phyloP scores from a whole-genome alignment of 1,139 yeast genomes.

The Yamadazyma spencermartinsiae region DNA sequence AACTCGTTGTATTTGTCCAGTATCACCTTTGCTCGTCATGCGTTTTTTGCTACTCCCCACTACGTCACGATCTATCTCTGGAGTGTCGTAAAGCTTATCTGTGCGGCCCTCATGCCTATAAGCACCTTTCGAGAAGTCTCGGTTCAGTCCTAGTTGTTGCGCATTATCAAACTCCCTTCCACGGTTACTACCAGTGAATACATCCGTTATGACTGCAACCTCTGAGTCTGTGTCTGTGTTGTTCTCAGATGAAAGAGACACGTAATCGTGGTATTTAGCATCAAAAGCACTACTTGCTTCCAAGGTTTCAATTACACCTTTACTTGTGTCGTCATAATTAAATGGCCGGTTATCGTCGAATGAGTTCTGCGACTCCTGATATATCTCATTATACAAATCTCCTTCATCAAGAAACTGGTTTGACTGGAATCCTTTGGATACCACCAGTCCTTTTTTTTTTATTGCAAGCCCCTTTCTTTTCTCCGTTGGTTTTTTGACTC shows the following conservation, averaged over 20 bases:
- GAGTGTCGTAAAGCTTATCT: not conserved
- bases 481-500: constrained; percentile 13
- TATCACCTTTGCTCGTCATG: not conserved
- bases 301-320: constrained; percentile 4
- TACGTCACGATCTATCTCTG: constrained; percentile 1
- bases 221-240: constrained; percentile 12
- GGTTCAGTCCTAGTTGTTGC: not conserved
- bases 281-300: constrained; percentile 13
- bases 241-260: constrained; percentile 9
- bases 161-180: no score
- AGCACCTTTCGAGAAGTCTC: not conserved
- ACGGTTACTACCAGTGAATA: no score
- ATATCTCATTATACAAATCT: constrained; percentile 12
- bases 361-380: constrained; percentile 5
- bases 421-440: not conserved
- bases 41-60: not conserved
- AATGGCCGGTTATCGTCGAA: constrained; percentile 6
- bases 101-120: not conserved
- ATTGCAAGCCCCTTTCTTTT: constrained; percentile 40
- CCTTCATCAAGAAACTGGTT: constrained; percentile 11
- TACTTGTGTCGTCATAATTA: not conserved
- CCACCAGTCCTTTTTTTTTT: constrained; percentile 18
- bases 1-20: not conserved
- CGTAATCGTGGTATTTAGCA: constrained; percentile 11
- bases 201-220: no score